phyloP scores from a whole-genome alignment of 139 green algal species.

The Nannochloris sp. region DNA sequence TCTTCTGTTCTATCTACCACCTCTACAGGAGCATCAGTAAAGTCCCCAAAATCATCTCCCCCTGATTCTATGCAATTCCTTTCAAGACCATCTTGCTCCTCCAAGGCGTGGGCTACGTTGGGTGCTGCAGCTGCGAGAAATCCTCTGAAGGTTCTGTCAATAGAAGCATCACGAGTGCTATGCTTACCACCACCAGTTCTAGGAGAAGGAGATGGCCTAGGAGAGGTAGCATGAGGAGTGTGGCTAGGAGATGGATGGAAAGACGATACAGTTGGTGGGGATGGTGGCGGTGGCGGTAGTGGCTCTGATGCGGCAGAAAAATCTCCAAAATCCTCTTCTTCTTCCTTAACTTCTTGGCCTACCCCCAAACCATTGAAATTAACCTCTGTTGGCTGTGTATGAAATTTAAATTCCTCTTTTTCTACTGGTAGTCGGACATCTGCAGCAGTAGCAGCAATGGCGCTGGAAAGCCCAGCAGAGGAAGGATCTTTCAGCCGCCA shows the following conservation, averaged over 20 bases:
- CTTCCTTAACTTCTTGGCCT: too few relatives aligned
- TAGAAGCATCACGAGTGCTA: not conserved
- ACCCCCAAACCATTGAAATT: too few relatives aligned
- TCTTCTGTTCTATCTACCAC: too few relatives aligned
- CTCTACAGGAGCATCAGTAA: not conserved
- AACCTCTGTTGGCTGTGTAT: too few relatives aligned
- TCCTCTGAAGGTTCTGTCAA: not conserved
- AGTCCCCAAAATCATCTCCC: not conserved
- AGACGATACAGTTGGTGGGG: too few relatives aligned
- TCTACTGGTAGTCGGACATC: not conserved
- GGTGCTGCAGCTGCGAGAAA: not conserved
- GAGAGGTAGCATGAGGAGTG: too few relatives aligned
- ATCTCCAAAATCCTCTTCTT: not conserved
- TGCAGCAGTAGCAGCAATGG: not conserved
- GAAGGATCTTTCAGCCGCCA: not conserved
- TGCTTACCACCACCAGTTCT: not conserved
- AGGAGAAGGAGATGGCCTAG: not conserved
- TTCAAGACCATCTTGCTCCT: not conserved
- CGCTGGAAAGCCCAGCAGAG: not conserved
- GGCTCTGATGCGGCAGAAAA: not conserved
- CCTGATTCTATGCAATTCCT: not conserved
- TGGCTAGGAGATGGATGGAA: too few relatives aligned
- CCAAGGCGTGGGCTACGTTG: not conserved
- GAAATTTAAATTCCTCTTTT: too few relatives aligned
- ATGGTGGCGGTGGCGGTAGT: too few relatives aligned